Conservation (phyloP, 306 rosid species). For the Urtica urens region DNA sequence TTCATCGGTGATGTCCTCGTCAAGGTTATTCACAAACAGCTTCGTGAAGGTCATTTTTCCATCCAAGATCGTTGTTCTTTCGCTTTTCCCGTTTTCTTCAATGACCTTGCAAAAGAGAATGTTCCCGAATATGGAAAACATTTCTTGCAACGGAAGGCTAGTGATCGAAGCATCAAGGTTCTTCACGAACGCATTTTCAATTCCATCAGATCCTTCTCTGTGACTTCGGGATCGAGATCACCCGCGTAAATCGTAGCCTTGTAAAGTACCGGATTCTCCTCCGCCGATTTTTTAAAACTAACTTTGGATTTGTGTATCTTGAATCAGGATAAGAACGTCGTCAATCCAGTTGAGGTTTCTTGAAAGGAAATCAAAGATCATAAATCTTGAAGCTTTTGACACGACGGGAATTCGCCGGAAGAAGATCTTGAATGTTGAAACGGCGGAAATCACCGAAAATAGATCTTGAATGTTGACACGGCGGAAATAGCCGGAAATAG, state of each 20-base stretch:
- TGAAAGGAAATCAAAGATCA: too few species aligned
- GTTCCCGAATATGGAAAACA: constrained; percentile 6
- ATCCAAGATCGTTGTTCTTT: not conserved
- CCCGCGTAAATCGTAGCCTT: not conserved
- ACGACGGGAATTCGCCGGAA: too few species aligned
- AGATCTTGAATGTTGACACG: too few species aligned
- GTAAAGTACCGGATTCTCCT: too few species aligned
- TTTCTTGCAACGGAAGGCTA: constrained; percentile 2
- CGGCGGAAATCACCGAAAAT: too few species aligned
- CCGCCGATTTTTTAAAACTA: too few species aligned
- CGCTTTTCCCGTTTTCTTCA: constrained; percentile 5
- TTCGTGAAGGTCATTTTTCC: constrained; percentile 6
- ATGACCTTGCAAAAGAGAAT: constrained; percentile 1
- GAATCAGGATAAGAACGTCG: too few species aligned
- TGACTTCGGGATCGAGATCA: not conserved
- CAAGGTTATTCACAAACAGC: constrained; percentile 15
- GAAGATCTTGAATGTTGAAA: too few species aligned
- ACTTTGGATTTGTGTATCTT: too few species aligned
- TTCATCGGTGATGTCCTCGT: constrained; percentile 5
- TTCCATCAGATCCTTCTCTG: not conserved
- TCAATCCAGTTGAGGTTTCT: too few species aligned
- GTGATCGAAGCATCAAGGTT: constrained; percentile 13
- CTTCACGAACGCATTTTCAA: constrained; percentile 15
- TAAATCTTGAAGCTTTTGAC: too few species aligned
- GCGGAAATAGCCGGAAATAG: too few species aligned